A percentile compares a stretch with the other conserved stretches of the same genome.
phyloP scores from a whole-genome alignment of 805 yeast species.

The Saccharomyces kudriavzevii region DNA sequence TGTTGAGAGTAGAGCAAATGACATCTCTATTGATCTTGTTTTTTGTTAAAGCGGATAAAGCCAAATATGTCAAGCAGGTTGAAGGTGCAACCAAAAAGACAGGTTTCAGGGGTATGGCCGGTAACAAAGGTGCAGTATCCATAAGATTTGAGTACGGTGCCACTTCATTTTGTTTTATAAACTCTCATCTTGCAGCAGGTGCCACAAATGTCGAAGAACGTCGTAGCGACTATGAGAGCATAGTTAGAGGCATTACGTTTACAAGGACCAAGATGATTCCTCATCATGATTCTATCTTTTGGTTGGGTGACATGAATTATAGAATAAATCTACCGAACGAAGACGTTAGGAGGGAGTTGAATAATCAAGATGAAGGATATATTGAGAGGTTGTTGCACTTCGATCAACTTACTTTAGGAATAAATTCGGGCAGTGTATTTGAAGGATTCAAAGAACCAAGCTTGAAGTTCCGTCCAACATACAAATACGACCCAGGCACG shows the following conservation, averaged over 20 bases:
- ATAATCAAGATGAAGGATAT: conserved; percentile 33
- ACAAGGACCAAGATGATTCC: conserved; percentile 65
- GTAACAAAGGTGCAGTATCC: conserved; percentile 95
- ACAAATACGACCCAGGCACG: conserved; percentile 84
- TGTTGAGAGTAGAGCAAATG: conserved; percentile 68
- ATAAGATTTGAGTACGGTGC: conserved; percentile 77
- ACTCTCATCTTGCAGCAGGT: conserved; percentile 94
- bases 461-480: conserved; percentile 78
- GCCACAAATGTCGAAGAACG: conserved; percentile 73
- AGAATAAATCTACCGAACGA: conserved; percentile 68
- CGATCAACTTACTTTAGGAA: conserved; percentile 77
- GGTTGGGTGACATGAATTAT: conserved; percentile 95
- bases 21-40: conserved; percentile 58
- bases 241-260: conserved; percentile 68
- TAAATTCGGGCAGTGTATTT: conserved; percentile 64
- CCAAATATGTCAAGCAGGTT: conserved; percentile 60
- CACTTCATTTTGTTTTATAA: conserved; percentile 74
- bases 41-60: conserved; percentile 46
- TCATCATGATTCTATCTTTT: conserved; percentile 80
- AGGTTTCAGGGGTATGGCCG: conserved; percentile 94
- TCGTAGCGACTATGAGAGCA: conserved; percentile 71
- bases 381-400: conserved; percentile 43
- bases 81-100: conserved; percentile 94
- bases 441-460: conserved; percentile 69
- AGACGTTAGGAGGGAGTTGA: conserved; percentile 53